Evolutionary conservation across 257 asterid genomes (phyloP).

Genomic region (Solanum raphanifolium): DNA sequence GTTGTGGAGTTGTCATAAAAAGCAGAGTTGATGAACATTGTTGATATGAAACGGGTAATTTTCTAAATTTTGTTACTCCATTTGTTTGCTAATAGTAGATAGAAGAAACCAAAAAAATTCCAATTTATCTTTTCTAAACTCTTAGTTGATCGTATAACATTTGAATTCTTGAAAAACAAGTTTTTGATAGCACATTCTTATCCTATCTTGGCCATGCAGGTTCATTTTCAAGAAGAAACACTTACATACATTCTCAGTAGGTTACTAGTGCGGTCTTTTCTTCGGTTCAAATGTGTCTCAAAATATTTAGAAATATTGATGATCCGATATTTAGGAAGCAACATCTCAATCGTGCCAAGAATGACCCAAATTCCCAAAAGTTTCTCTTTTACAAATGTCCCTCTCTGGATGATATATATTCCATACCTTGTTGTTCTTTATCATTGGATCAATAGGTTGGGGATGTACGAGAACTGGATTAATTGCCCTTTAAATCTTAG

Average conservation of each 20-base stretch:
- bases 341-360: neutral
- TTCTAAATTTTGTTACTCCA: no score
- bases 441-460: neutral
- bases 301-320: neutral
- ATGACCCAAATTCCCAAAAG: neutral
- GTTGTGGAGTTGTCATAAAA: neutral
- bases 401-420: neutral
- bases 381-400: neutral
- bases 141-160: no score
- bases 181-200: no score
- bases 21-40: neutral
- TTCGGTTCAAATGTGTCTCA: no score
- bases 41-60: neutral
- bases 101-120: neutral
- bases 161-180: no score
- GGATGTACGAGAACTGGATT: no score
- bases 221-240: no score
- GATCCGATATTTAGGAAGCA: neutral
- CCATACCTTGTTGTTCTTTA: neutral
- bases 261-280: no score
- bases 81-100: neutral
- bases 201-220: no score
- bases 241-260: no score
- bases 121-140: neutral
- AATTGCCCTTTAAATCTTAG: neutral